Evolutionary conservation across 257 asterid species (phyloP).

Genomic region (Echites panduratus): DNA sequence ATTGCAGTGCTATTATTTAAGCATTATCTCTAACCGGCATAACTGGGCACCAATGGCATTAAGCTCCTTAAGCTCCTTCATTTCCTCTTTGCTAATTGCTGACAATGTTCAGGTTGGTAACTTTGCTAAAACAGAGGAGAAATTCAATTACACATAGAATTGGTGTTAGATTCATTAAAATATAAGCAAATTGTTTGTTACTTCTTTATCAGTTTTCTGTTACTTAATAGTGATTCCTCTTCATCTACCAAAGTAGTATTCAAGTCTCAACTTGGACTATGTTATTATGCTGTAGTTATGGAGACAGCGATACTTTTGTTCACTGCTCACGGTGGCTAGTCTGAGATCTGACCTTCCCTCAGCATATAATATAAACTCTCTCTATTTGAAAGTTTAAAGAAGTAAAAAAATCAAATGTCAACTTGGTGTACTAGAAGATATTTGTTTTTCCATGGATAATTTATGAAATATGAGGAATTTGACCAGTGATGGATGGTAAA

Average conservation of each 20-base stretch:
- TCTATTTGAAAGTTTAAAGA: neutral
- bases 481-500: slow-evolving; percentile 1
- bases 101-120: neutral
- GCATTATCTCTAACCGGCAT: neutral
- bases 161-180: neutral
- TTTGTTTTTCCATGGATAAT: neutral
- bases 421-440: neutral
- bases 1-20: neutral
- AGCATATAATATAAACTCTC: neutral
- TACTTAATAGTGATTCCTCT: neutral
- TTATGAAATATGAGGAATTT: neutral
- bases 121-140: neutral
- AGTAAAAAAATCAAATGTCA: neutral
- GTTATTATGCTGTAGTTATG: slow-evolving; percentile 10
- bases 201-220: neutral
- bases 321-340: neutral
- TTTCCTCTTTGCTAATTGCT: neutral
- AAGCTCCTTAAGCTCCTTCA: slow-evolving; percentile 2
- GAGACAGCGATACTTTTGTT: slow-evolving; percentile 12
- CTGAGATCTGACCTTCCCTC: slow-evolving; percentile 11
- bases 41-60: neutral
- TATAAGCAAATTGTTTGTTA: neutral
- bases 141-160: neutral
- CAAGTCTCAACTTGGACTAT: slow-evolving; percentile 3
- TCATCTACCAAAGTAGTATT: neutral